Evolutionary conservation across 2,329 filamentous ascomycete genomes (phyloP).

Genomic region (Seiridium unicorne): DNA sequence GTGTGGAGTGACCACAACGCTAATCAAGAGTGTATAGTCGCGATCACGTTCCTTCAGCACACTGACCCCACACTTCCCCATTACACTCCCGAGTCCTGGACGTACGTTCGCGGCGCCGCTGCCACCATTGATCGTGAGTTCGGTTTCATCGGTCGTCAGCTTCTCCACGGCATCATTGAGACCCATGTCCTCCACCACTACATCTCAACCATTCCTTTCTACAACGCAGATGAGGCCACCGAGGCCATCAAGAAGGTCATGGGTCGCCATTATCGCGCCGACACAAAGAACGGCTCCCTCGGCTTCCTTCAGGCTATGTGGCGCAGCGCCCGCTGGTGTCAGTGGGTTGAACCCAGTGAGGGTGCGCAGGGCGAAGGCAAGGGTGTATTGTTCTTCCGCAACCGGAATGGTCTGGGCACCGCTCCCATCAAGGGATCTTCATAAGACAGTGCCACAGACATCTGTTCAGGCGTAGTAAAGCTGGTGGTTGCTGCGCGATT

Average conservation of each 20-base stretch:
- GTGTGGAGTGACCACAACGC: neutral
- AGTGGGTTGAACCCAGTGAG: slow-evolving; percentile 93
- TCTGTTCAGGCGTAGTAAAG: too few relatives aligned
- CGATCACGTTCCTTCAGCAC: slow-evolving; percentile 97
- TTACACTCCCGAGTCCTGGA: slow-evolving; percentile 85
- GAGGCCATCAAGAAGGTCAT: slow-evolving; percentile 94
- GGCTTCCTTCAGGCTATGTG: slow-evolving; percentile 87
- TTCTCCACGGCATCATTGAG: slow-evolving; percentile 95
- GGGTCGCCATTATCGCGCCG: slow-evolving; percentile 90
- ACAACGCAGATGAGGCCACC: slow-evolving; percentile 90
- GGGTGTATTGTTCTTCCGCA: slow-evolving; percentile 91
- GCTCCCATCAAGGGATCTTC: slow-evolving; percentile 30
- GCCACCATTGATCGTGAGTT: slow-evolving; percentile 97
- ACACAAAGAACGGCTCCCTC: slow-evolving; percentile 70
- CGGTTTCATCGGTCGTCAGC: slow-evolving; percentile 86
- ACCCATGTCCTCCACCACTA: slow-evolving; percentile 99
- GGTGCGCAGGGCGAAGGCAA: slow-evolving; percentile 78
- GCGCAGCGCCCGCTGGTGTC: slow-evolving; percentile 80
- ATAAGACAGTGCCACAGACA: neutral
- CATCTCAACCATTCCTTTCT: slow-evolving; percentile 93
- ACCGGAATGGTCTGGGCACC: slow-evolving; percentile 82
- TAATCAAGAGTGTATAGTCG: slow-evolving; percentile 55
- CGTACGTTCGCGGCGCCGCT: slow-evolving; percentile 87
- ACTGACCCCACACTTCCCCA: slow-evolving; percentile 92
- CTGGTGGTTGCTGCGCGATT: too few relatives aligned